Evolutionary conservation across 225 moss, liverwort and hornwort genomes (phyloP), one percentile per base, ranked within the genome.

Genomic region (Lunularia cruciata): DNA sequence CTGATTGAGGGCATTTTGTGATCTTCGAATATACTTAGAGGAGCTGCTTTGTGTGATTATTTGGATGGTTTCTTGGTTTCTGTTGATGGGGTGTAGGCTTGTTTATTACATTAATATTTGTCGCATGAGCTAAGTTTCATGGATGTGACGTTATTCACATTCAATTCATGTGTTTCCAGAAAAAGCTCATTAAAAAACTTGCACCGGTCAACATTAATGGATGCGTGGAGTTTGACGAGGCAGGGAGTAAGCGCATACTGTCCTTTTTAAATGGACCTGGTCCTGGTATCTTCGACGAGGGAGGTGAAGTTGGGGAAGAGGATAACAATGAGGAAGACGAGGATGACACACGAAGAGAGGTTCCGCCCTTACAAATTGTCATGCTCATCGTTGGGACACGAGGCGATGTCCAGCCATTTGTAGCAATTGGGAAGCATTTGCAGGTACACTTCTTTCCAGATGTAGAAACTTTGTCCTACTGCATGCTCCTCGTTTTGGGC

Each of bases 301-400:
- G 77, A 28, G 89, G 83, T 65, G 88, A 81, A 35, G 73, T 19
- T 26, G 79, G 82, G 53, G 83, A 82, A 63, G 83, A 83, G 35
- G 76, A 73, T 38, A 36, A 48, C 3, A 26, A 39, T 59, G 64
- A 83, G 20, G 33, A 79, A 53, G 81, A 81, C 7, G 74, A 74
- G 15, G 82, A 83, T 58, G 59, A 42, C 43, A 32, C 35, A 12
- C 54, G 49, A 31, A 72, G 78, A 65, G 68, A 75, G 31, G 61
- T 98, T 71, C 96, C 89, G 3, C 96, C 92, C 62, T 78, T 98
- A 16, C 86, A 75, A 74, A 83, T 98, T 72, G 96, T 98, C 15
- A 98, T 98, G 90, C 90, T 98, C 5, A 93, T 98, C 64, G 96
- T 92, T 63, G 96, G 96, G 58, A 98, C 96, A 51, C 78, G 92